Percentiles rank a stretch among this genome's conserved stretches.
phyloP scores from a whole-genome alignment of 352 stramenopile species.

The Phytopythium mirpurense region DNA sequence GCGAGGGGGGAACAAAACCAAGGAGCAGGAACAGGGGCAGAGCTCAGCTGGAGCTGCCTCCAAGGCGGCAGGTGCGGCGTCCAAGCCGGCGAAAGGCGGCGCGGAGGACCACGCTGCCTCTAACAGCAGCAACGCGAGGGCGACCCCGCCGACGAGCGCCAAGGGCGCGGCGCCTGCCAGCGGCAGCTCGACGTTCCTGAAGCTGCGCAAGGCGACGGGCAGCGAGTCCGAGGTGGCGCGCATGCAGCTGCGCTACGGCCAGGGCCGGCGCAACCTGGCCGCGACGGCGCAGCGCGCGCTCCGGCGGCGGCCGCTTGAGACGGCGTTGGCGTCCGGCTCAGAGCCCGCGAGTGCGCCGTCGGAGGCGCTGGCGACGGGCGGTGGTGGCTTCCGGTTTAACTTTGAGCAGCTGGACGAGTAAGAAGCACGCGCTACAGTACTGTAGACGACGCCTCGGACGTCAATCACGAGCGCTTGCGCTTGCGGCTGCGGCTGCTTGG shows the following conservation, averaged over 20 bases:
- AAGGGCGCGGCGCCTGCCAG: background rate
- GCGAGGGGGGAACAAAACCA: no score
- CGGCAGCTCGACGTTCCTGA: slow-evolving; percentile 37
- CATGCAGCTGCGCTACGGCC: slow-evolving; percentile 69
- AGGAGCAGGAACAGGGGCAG: slow-evolving; percentile 11
- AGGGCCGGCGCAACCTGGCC: slow-evolving; percentile 45
- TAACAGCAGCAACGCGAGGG: background rate
- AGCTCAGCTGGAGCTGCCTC: no score
- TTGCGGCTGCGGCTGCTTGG: no score
- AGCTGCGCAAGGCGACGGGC: slow-evolving; percentile 52
- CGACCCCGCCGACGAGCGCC: background rate
- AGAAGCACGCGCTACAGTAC: background rate
- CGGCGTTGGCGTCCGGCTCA: background rate
- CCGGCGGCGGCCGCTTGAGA: slow-evolving; percentile 14
- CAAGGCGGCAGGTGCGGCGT: no score
- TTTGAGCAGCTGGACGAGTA: slow-evolving; percentile 14
- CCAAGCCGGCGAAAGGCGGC: background rate
- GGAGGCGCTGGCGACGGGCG: slow-evolving; percentile 1
- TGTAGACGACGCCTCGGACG: background rate
- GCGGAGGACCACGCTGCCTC: background rate
- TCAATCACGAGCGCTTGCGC: no score
- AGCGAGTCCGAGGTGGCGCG: slow-evolving; percentile 62
- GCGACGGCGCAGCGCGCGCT: slow-evolving; percentile 45
- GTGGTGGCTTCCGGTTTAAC: slow-evolving; percentile 28
- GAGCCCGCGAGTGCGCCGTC: background rate